A percentile compares a stretch with the other conserved stretches of the same genome.
phyloP scores from a whole-genome alignment of 352 stramenopile species.

The Phytophthora pluvialis region DNA sequence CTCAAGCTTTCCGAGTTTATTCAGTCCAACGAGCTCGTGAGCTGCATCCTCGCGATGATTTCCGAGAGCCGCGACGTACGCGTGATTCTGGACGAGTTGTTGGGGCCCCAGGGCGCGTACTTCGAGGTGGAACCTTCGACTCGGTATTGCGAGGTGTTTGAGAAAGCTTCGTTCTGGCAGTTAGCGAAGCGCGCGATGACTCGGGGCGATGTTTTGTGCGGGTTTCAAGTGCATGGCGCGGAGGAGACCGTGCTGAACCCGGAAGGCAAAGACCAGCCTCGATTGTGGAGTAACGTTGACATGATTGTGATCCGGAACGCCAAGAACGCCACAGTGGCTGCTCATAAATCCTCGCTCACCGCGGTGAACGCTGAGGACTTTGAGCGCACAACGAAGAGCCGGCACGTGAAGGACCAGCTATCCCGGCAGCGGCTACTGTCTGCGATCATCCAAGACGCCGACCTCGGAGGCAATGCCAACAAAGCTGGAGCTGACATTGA shows the following conservation, averaged over 20 bases:
- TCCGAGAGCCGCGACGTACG: slow-evolving; percentile 87
- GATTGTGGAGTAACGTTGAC: slow-evolving; percentile 65
- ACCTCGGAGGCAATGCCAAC: slow-evolving; percentile 42
- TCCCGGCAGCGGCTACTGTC: slow-evolving; percentile 60
- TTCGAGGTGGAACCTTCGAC: slow-evolving; percentile 77
- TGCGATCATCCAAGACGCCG: slow-evolving; percentile 60
- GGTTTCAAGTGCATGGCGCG: slow-evolving; percentile 64
- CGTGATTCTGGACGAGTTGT: slow-evolving; percentile 76
- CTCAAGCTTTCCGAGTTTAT: slow-evolving; percentile 87
- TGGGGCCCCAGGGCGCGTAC: slow-evolving; percentile 72
- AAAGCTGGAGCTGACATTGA: slow-evolving; percentile 28
- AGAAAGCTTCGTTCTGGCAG: slow-evolving; percentile 83
- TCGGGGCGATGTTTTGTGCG: slow-evolving; percentile 76
- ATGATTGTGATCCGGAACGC: slow-evolving; percentile 70
- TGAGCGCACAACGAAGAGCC: slow-evolving; percentile 56
- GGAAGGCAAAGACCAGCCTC: slow-evolving; percentile 48
- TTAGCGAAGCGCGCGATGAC: slow-evolving; percentile 66
- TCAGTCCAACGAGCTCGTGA: slow-evolving; percentile 90
- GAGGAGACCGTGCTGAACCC: slow-evolving; percentile 82
- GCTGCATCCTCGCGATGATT: slow-evolving; percentile 88
- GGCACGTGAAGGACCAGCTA: slow-evolving; percentile 51
- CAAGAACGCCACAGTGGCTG: slow-evolving; percentile 10
- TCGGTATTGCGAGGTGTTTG: slow-evolving; percentile 59
- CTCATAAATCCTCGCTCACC: slow-evolving; percentile 22
- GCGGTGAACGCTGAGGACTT: slow-evolving; percentile 51